A percentile compares a stretch with the other conserved stretches of the same genome.
phyloP scores from a whole-genome alignment of 2,329 filamentous ascomycete species.

The Monilinia polystroma region DNA sequence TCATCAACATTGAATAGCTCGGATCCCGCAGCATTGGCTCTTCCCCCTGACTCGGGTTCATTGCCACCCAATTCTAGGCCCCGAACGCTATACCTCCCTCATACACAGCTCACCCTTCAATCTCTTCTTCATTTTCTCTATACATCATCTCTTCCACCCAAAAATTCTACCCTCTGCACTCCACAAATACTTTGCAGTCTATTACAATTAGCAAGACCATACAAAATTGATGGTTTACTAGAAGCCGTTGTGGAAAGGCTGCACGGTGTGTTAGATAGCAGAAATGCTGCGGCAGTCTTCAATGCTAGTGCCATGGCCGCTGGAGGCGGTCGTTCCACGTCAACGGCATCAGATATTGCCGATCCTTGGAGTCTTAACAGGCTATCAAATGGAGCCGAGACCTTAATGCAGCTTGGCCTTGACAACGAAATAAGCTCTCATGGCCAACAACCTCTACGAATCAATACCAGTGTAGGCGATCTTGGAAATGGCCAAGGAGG shows the following conservation, averaged over 20 bases:
- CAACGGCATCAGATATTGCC: slow-evolving; percentile 47
- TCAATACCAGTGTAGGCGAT: slow-evolving; percentile 51
- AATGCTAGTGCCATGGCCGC: slow-evolving; percentile 98
- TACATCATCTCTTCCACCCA: slow-evolving; percentile 80
- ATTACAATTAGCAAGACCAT: slow-evolving; percentile 87
- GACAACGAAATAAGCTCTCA: slow-evolving; percentile 29
- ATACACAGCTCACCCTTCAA: slow-evolving; percentile 85
- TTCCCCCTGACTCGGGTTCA: slow-evolving; percentile 46
- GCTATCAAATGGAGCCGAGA: slow-evolving; percentile 20
- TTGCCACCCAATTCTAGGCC: slow-evolving; percentile 67
- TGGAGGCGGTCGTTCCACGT: slow-evolving; percentile 82
- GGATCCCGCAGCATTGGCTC: slow-evolving; percentile 23
- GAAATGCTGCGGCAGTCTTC: slow-evolving; percentile 95
- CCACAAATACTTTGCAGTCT: slow-evolving; percentile 95
- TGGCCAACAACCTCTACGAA: slow-evolving; percentile 44
- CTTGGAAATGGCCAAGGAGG: slow-evolving; percentile 35
- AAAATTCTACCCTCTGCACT: slow-evolving; percentile 76
- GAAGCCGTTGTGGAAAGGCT: slow-evolving; percentile 91
- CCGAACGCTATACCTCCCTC: slow-evolving; percentile 86
- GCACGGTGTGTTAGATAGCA: slow-evolving; percentile 83
- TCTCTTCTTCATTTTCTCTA: slow-evolving; percentile 92
- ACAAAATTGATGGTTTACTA: slow-evolving; percentile 86
- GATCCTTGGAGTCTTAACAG: slow-evolving; percentile 48
- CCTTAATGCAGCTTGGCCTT: slow-evolving; percentile 29
- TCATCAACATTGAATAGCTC: slow-evolving; percentile 47